Evolutionary conservation across 805 yeast genomes (phyloP).

Genomic region (Kluyveromyces wickerhamii): DNA sequence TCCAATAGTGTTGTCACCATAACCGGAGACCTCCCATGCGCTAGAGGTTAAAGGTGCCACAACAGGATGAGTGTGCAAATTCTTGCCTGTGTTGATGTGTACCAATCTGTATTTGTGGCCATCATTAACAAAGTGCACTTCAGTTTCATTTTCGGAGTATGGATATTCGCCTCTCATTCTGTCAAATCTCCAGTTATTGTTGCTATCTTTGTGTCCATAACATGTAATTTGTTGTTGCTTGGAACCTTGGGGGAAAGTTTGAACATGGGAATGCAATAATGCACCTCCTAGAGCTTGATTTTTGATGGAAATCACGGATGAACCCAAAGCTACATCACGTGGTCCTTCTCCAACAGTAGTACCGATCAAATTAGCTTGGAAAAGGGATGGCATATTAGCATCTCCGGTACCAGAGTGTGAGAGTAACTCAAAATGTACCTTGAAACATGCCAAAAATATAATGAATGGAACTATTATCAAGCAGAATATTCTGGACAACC

Average conservation of each 20-base stretch:
- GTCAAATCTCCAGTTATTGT: conserved; percentile 75
- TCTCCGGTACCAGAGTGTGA: conserved; percentile 77
- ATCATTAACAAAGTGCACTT: conserved; percentile 38
- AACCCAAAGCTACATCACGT: conserved; percentile 62
- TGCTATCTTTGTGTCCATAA: conserved; percentile 80
- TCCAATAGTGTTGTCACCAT: conserved; percentile 63
- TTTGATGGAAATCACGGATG: conserved; percentile 37
- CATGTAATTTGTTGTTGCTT: conserved; percentile 92
- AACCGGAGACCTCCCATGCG: conserved; percentile 80
- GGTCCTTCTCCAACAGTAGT: conserved; percentile 59
- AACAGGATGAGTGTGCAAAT: conserved; percentile 76
- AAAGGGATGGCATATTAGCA: conserved; percentile 68
- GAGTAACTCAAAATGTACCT: conserved; percentile 65
- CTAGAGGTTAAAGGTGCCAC: conserved; percentile 63
- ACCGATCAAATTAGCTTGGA: conserved; percentile 70
- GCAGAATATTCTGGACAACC: conserved; percentile 59
- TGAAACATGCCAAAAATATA: conserved; percentile 60
- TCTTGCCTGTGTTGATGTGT: conserved; percentile 64
- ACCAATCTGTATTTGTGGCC: conserved; percentile 64
- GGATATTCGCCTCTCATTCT: conserved; percentile 39
- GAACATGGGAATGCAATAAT: conserved; percentile 81
- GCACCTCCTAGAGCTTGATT: conserved; percentile 72
- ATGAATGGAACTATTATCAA: conserved; percentile 55
- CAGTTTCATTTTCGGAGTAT: conserved; percentile 25
- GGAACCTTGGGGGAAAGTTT: conserved; percentile 84